phyloP scores from a whole-genome alignment of 257 asterid genomes.

The Ajuga chamaepitys region DNA sequence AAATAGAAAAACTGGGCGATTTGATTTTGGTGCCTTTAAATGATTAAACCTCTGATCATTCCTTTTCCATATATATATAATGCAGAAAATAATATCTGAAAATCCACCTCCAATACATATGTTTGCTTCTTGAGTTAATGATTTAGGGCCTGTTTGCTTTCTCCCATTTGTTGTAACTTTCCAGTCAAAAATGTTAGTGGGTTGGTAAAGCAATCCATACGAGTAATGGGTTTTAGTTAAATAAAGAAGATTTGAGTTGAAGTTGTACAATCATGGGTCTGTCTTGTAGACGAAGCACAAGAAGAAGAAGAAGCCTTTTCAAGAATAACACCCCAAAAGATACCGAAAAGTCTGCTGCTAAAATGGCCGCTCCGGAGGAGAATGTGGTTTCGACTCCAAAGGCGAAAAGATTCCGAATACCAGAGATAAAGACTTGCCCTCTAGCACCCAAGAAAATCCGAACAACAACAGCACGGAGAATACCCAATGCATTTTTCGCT shows the following conservation, averaged over 20 bases:
- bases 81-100: too few relatives aligned
- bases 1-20: background rate
- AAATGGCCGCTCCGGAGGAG: too few relatives aligned
- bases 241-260: too few relatives aligned
- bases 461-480: slow-evolving; percentile 1
- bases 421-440: slow-evolving; percentile 66
- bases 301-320: slow-evolving; percentile 18
- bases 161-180: too few relatives aligned
- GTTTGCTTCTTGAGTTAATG: too few relatives aligned
- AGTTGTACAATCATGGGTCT: slow-evolving; percentile 56
- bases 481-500: slow-evolving; percentile 47
- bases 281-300: slow-evolving; percentile 31
- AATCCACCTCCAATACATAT: too few relatives aligned
- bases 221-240: slow-evolving; percentile 6
- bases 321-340: slow-evolving; percentile 14
- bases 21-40: background rate
- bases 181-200: slow-evolving; percentile 22
- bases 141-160: too few relatives aligned
- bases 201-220: slow-evolving; percentile 13
- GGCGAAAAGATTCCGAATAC: slow-evolving; percentile 48
- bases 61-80: slow-evolving; percentile 15
- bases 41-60: slow-evolving; percentile 24
- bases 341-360: too few relatives aligned
- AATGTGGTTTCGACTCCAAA: slow-evolving; percentile 43
- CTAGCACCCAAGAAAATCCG: slow-evolving; percentile 77